phyloP scores from a whole-genome alignment of 352 stramenopile genomes.

The Pythium brassicae region DNA sequence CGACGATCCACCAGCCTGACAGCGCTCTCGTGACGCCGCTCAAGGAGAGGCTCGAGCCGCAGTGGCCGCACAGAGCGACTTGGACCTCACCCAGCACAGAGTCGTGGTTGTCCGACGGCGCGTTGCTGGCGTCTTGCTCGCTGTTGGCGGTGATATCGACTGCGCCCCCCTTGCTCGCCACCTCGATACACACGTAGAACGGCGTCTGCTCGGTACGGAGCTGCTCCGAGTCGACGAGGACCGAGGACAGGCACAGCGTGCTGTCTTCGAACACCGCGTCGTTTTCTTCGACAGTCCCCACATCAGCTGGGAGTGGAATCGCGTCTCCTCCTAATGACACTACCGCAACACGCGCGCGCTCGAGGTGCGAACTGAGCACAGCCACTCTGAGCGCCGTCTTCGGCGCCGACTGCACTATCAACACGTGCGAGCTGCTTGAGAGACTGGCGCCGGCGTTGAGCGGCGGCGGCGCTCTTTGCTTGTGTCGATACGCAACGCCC shows the following conservation, averaged over 20 bases:
- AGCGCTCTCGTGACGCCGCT: slow-evolving; percentile 12
- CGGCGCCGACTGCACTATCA: slow-evolving; percentile 4
- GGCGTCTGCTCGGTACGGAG: neutral
- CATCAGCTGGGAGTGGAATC: neutral
- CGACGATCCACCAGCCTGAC: slow-evolving; percentile 32
- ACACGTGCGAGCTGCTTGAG: slow-evolving; percentile 1
- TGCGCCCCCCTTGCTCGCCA: neutral
- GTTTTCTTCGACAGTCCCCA: neutral
- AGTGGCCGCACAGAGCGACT: slow-evolving; percentile 27
- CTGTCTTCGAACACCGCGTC: neutral
- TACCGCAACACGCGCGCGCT: neutral
- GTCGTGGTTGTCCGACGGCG: neutral
- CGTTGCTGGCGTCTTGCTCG: neutral
- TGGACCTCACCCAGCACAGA: slow-evolving; percentile 16
- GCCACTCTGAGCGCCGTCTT: neutral
- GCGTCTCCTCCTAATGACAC: neutral
- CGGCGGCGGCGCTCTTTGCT: neutral
- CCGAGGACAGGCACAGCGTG: neutral
- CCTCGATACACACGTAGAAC: slow-evolving; percentile 2
- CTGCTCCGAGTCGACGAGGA: slow-evolving; percentile 4
- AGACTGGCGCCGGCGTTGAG: neutral
- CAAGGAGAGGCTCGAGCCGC: slow-evolving; percentile 32
- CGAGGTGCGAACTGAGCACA: neutral
- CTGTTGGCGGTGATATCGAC: neutral
- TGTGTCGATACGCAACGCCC: slow-evolving; percentile 6